These are phyloP conservation scores for Hyaloscypha variabilis DNA, from an alignment of 495 filamentous ascomycete genomes.

Conservation along the genomic window DNA sequence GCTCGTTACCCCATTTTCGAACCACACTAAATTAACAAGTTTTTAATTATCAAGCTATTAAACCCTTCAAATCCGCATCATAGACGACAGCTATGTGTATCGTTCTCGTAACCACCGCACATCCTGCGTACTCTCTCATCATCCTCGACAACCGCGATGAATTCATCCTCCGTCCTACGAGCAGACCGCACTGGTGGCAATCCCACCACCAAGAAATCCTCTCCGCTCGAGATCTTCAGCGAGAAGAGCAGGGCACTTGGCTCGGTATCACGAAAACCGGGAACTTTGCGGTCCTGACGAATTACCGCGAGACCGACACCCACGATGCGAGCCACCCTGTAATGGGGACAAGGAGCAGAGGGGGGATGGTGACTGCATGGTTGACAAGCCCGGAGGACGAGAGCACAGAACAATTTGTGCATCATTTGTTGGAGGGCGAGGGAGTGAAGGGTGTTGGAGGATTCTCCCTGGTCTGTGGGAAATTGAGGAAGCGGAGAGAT, in stretches of 20 bases:
- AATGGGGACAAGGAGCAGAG: conserved; percentile 68
- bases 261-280: conserved; percentile 85
- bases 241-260: conserved; percentile 78
- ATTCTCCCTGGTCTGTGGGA: conserved; percentile 89
- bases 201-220: conserved; percentile 46
- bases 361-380: conserved; percentile 86
- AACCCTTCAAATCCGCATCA: not conserved
- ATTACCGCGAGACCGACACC: conserved; percentile 80
- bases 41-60: not conserved
- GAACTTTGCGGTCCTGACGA: conserved; percentile 88
- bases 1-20: conserved; percentile 6
- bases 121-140: conserved; percentile 88
- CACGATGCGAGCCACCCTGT: conserved; percentile 53
- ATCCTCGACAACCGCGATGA: conserved; percentile 95
- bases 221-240: conserved; percentile 52
- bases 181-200: conserved; percentile 81
- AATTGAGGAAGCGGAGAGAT: conserved; percentile 53
- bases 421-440: conserved; percentile 65
- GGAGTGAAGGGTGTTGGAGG: conserved; percentile 79
- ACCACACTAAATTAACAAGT: not conserved
- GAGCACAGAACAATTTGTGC: conserved; percentile 66
- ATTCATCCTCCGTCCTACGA: conserved; percentile 88
- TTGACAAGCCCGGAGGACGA: conserved; percentile 55
- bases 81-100: conserved; percentile 75
- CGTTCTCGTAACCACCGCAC: conserved; percentile 82